phyloP scores from a whole-genome alignment of 2,329 filamentous ascomycete species.

The Fusarium protoensiforme region DNA sequence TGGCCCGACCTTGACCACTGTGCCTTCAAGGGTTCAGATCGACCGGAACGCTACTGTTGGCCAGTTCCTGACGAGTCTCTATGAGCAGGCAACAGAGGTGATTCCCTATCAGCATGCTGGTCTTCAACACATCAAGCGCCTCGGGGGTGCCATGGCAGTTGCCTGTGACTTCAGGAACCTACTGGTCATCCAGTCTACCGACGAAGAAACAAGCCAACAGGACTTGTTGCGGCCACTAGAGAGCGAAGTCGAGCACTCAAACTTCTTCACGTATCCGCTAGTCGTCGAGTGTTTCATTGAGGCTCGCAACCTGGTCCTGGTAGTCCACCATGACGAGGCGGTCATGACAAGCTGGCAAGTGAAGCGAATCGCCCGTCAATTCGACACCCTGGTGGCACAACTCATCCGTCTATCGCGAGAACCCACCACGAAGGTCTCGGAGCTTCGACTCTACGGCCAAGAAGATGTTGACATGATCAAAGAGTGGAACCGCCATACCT shows the following conservation, averaged over 20 bases:
- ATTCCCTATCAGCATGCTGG: conserved; percentile 46
- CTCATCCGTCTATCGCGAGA: conserved; percentile 15
- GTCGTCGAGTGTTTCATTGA: conserved; percentile 37
- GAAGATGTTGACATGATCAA: conserved; percentile 24
- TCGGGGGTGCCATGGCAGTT: conserved; percentile 18
- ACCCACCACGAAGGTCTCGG: conserved; percentile 5
- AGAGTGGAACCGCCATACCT: conserved; percentile 7
- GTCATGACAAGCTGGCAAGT: conserved; percentile 26
- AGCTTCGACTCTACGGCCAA: conserved; percentile 16
- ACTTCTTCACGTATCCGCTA: conserved; percentile 41
- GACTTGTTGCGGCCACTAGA: conserved; percentile 12
- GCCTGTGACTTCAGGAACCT: conserved; percentile 42
- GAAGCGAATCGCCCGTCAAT: conserved; percentile 21
- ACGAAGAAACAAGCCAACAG: not conserved
- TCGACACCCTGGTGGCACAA: conserved; percentile 27
- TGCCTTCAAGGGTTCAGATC: conserved; percentile 20
- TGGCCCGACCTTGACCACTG: conserved; percentile 29
- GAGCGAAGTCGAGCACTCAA: not conserved
- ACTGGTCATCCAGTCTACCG: conserved; percentile 43
- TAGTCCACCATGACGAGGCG: conserved; percentile 16
- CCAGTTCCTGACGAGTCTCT: not conserved
- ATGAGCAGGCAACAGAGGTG: conserved; percentile 14
- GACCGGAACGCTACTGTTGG: not conserved
- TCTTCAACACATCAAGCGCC: conserved; percentile 44
- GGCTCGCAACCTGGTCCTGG: conserved; percentile 3